phyloP scores from a whole-genome alignment of 768 basidiomycete genomes.

The Saitozyma sp. region DNA sequence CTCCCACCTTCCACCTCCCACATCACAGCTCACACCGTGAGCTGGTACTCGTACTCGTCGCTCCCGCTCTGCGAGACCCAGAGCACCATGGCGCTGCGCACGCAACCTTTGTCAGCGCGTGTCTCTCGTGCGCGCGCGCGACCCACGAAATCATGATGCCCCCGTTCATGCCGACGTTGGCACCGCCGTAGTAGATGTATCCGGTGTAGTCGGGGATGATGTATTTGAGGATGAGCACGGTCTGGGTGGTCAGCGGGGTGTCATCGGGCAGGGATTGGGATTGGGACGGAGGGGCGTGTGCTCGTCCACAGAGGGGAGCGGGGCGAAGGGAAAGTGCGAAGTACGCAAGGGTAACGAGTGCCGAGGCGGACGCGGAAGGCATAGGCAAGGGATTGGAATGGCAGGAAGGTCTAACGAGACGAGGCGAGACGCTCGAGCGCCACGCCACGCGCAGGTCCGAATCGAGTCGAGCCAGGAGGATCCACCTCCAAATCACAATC shows the following conservation, averaged over 20 bases:
- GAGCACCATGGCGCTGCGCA: slow-evolving; percentile 70
- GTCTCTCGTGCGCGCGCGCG: background rate
- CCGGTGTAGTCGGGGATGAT: slow-evolving; percentile 71
- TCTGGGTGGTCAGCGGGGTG: slow-evolving; percentile 56
- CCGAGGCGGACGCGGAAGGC: too few relatives aligned
- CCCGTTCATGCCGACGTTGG: slow-evolving; percentile 91
- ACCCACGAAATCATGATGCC: slow-evolving; percentile 57
- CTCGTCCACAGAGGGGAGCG: too few relatives aligned
- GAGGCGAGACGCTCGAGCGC: too few relatives aligned
- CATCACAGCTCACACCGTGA: slow-evolving; percentile 60
- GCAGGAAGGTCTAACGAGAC: too few relatives aligned
- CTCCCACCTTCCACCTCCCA: too few relatives aligned
- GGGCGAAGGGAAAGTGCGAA: too few relatives aligned
- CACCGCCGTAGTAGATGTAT: slow-evolving; percentile 83
- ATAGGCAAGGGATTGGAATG: too few relatives aligned
- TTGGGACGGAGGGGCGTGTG: too few relatives aligned
- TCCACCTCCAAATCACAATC: too few relatives aligned
- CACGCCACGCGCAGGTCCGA: too few relatives aligned
- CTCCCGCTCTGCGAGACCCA: slow-evolving; percentile 87
- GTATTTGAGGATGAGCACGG: slow-evolving; percentile 87
- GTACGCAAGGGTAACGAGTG: too few relatives aligned
- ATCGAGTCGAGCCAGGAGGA: too few relatives aligned
- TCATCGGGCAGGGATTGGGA: background rate
- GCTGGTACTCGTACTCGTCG: slow-evolving; percentile 89
- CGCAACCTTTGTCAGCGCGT: slow-evolving; percentile 9